These are phyloP conservation scores for Mucor racemosus DNA, from an alignment of 371 early-diverging fungal species.

Conservation along the genomic window DNA sequence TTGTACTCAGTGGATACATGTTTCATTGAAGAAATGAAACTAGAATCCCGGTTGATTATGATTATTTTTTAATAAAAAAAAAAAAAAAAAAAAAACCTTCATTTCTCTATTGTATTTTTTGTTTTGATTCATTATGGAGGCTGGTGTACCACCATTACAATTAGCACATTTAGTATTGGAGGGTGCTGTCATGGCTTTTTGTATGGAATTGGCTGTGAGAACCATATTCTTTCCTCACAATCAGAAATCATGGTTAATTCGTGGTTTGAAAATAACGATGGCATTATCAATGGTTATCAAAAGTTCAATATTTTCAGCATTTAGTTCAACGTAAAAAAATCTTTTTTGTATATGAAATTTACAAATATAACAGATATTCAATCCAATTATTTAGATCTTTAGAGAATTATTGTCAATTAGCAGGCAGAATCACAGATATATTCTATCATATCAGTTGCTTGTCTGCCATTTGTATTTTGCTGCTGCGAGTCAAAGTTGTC, in stretches of 20 bases:
- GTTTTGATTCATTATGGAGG: not conserved
- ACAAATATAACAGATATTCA: too few species aligned
- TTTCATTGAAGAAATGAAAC: slow-evolving; percentile 4
- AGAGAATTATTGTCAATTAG: not conserved
- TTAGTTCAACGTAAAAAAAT: slow-evolving; percentile 10
- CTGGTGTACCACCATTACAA: not conserved
- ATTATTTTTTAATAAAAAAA: too few species aligned
- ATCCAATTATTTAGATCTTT: not conserved
- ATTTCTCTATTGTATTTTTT: not conserved
- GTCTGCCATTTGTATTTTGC: slow-evolving; percentile 4
- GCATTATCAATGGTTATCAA: slow-evolving; percentile 7
- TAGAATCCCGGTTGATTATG: not conserved
- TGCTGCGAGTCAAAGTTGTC: slow-evolving; percentile 3
- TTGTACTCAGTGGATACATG: not conserved
- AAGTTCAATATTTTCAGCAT: slow-evolving; percentile 11
- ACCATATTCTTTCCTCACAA: not conserved
- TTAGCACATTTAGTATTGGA: slow-evolving; percentile 10
- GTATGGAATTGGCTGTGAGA: slow-evolving; percentile 1
- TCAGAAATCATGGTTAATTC: not conserved
- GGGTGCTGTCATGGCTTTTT: slow-evolving; percentile 14
- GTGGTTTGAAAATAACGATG: slow-evolving; percentile 19
- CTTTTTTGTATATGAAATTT: too few species aligned
- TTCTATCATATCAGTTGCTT: slow-evolving; percentile 14
- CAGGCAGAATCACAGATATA: slow-evolving; percentile 5
- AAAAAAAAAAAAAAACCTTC: too few species aligned